Evolutionary conservation across 306 rosid genomes (phyloP).

Genomic region (Ochetophila trinervis): DNA sequence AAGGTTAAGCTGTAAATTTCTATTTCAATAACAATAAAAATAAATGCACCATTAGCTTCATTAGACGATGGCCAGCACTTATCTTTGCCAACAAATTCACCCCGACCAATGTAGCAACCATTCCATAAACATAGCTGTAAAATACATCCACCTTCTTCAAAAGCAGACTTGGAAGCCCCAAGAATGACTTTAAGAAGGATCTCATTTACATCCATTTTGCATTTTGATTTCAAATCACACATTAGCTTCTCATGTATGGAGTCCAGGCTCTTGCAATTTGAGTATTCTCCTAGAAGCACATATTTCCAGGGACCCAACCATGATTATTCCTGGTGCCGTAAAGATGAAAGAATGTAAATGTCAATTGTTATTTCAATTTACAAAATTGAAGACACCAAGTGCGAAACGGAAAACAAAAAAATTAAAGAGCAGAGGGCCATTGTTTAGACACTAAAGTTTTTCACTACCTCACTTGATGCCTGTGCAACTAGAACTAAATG

Average conservation of each 20-base stretch:
- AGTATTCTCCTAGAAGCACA: conserved; percentile 74
- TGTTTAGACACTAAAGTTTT: conserved; percentile 14
- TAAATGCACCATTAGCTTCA: conserved; percentile 1
- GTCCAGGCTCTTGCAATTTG: conserved; percentile 48
- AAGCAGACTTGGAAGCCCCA: conserved; percentile 51
- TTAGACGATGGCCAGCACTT: conserved; percentile 32
- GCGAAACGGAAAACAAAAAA: not conserved
- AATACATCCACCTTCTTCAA: conserved; percentile 43
- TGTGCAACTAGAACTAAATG: conserved; percentile 19
- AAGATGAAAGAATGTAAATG: not conserved
- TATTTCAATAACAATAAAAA: too few species aligned
- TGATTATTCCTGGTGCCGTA: conserved; percentile 52
- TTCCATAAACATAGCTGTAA: conserved; percentile 49
- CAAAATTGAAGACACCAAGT: conserved; percentile 13
- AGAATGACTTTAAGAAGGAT: conserved; percentile 65
- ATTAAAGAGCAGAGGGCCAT: conserved; percentile 2
- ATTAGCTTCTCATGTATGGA: conserved; percentile 48
- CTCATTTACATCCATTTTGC: conserved; percentile 68
- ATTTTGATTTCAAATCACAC: conserved; percentile 59
- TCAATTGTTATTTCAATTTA: conserved; percentile 14
- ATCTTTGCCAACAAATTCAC: conserved; percentile 43
- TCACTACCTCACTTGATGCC: conserved; percentile 12
- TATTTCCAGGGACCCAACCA: conserved; percentile 91
- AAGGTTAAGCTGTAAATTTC: too few species aligned
- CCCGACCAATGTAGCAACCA: conserved; percentile 56